Evolutionary conservation across 2,329 filamentous ascomycete genomes (phyloP).

Genomic region (Tympanopsis confertula): DNA sequence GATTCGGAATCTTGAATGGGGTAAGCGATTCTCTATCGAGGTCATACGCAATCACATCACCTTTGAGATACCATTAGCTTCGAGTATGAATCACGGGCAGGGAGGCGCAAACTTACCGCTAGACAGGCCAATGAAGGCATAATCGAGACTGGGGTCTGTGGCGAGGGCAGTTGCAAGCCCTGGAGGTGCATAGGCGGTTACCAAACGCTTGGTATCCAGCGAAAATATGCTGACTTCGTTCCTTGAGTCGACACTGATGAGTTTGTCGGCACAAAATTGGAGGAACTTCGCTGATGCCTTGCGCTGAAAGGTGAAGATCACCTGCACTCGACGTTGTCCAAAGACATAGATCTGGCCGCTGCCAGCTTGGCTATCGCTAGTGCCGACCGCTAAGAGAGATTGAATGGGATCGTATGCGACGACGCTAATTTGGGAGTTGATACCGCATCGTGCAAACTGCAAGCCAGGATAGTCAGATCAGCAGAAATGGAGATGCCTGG

Average conservation of each 20-base stretch:
- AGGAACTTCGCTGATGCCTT: constrained; percentile 65
- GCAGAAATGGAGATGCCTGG: background rate
- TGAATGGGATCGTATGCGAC: constrained; percentile 89
- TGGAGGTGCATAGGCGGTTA: constrained; percentile 64
- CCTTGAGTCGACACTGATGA: constrained; percentile 73
- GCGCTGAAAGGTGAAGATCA: constrained; percentile 59
- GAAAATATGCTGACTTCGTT: constrained; percentile 81
- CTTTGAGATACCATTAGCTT: background rate
- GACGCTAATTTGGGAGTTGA: constrained; percentile 65
- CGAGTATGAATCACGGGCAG: no score
- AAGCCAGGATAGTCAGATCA: background rate
- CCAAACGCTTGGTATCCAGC: constrained; percentile 53
- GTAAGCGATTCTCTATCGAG: constrained; percentile 68
- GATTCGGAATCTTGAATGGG: constrained; percentile 72
- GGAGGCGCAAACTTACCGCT: constrained; percentile 73
- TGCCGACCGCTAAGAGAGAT: constrained; percentile 84
- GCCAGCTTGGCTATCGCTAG: constrained; percentile 75
- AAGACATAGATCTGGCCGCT: constrained; percentile 81
- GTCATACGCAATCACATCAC: constrained; percentile 69
- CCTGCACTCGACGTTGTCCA: constrained; percentile 70
- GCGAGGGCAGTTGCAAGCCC: constrained; percentile 64
- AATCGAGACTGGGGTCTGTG: constrained; percentile 85
- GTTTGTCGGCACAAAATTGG: constrained; percentile 75
- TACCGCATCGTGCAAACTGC: constrained; percentile 53
- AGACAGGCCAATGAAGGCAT: constrained; percentile 74